Conservation (phyloP, 31 red algal genomes). For the Porphyra umbilicalis region DNA sequence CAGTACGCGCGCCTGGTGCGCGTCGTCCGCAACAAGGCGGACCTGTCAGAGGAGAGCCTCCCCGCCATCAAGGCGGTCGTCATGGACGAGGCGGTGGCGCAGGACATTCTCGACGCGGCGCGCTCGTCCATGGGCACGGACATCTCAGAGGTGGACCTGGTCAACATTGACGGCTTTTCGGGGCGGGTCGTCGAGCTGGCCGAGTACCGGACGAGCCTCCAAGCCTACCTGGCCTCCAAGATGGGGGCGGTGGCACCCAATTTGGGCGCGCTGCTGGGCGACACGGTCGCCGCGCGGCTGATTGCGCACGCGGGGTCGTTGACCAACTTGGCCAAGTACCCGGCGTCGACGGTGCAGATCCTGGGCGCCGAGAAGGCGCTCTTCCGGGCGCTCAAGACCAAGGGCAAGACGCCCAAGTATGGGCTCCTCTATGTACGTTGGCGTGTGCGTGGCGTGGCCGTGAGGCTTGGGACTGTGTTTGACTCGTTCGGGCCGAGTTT, state of each 20-base stretch:
- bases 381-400: constrained; percentile 92
- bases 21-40: constrained; percentile 51
- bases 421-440: constrained; percentile 63
- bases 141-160: constrained; percentile 77
- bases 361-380: constrained; percentile 98
- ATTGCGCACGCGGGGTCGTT: constrained; percentile 96
- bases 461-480: too few relatives aligned
- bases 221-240: constrained; percentile 72
- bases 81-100: constrained; percentile 42
- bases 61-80: constrained; percentile 38
- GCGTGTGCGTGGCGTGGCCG: too few relatives aligned
- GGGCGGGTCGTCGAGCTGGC: constrained; percentile 64
- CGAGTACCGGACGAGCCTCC: constrained; percentile 70
- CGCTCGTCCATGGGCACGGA: constrained; percentile 92
- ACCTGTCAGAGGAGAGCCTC: constrained; percentile 48
- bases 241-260: constrained; percentile 87
- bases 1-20: constrained; percentile 80
- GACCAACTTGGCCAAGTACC: constrained; percentile 94
- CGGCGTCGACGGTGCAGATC: constrained; percentile 96
- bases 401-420: constrained; percentile 98
- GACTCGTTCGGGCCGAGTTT: too few relatives aligned
- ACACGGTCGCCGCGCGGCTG: constrained; percentile 88
- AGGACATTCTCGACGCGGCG: constrained; percentile 81
- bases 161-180: constrained; percentile 89
- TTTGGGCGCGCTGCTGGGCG: constrained; percentile 79